A percentile compares a stretch with the other conserved stretches of the same genome.
phyloP scores from a whole-genome alignment of 2,329 filamentous ascomycete genomes.

The Trichoderma sp. region DNA sequence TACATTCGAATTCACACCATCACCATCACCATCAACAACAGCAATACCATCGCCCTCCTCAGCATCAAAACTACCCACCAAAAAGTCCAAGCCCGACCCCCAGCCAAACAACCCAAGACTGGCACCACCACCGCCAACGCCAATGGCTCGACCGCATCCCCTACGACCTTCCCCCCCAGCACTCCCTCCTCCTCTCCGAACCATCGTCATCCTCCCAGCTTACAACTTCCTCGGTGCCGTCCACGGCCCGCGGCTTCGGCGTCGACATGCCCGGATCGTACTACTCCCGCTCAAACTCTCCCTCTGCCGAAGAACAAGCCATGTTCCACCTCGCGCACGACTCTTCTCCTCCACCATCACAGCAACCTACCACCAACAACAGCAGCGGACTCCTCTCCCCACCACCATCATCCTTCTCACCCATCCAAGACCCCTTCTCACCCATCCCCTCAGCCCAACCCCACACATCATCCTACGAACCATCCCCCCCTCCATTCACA shows the following conservation, averaged over 20 bases:
- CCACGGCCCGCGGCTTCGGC: background rate
- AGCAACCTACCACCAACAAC: background rate
- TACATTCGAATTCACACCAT: background rate
- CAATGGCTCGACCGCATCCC: conserved; percentile 8
- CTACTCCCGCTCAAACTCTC: conserved; percentile 1
- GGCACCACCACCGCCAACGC: conserved; percentile 18
- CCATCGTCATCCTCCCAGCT: background rate
- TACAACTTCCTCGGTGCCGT: conserved; percentile 1
- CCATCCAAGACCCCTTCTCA: conserved; percentile 26
- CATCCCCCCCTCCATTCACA: conserved; percentile 15
- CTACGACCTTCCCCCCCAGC: background rate
- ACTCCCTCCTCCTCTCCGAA: background rate
- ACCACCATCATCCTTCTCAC: background rate
- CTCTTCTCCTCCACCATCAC: background rate
- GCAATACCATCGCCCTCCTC: conserved; percentile 4
- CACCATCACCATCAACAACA: conserved; percentile 5
- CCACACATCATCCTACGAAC: background rate
- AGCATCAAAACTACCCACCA: background rate
- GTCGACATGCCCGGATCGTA: conserved; percentile 7
- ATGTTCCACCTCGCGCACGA: conserved; percentile 19
- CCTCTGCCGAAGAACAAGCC: conserved; percentile 22
- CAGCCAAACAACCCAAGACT: conserved; percentile 2
- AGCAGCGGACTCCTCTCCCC: too few species aligned
- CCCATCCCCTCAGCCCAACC: conserved; percentile 25
- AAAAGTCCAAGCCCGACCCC: background rate